Conservation (phyloP, 169 alveolate species). For the Babesia bigemina region DNA sequence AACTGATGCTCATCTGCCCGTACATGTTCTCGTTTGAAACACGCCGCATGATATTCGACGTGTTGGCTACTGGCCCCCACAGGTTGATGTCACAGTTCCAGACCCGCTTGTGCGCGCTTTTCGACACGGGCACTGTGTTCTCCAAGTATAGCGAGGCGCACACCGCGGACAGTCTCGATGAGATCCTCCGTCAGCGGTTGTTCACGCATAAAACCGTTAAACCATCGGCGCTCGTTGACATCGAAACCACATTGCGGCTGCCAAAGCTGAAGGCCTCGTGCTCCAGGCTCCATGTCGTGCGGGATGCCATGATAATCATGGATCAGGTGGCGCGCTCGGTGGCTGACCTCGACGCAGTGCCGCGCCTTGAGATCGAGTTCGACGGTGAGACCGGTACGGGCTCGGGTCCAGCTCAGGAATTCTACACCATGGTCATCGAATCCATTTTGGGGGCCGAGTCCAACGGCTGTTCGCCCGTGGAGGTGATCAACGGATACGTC, state of each 20-base stretch:
- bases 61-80: slow-evolving; percentile 28
- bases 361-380: slow-evolving; percentile 48
- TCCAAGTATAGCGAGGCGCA: slow-evolving; percentile 1
- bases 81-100: slow-evolving; percentile 27
- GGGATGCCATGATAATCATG: slow-evolving; percentile 25
- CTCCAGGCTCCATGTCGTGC: slow-evolving; percentile 11
- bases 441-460: not conserved
- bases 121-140: not conserved
- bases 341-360: slow-evolving; percentile 8
- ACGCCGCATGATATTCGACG: slow-evolving; percentile 26
- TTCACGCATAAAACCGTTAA: not conserved
- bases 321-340: slow-evolving; percentile 27
- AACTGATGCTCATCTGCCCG: slow-evolving; percentile 34
- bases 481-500: slow-evolving; percentile 5
- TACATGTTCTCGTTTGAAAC: slow-evolving; percentile 42
- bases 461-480: not conserved
- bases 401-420: slow-evolving; percentile 77
- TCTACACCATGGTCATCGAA: slow-evolving; percentile 70
- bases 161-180: slow-evolving; percentile 35
- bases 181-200: slow-evolving; percentile 34
- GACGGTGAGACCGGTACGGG: slow-evolving; percentile 77
- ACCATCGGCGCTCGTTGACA: not conserved
- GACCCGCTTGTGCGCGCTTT: slow-evolving; percentile 1
- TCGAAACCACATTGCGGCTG: slow-evolving; percentile 19
- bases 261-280: slow-evolving; percentile 34